Evolutionary conservation across 2,329 filamentous ascomycete species (phyloP).

Genomic region (Diaporthe citri): DNA sequence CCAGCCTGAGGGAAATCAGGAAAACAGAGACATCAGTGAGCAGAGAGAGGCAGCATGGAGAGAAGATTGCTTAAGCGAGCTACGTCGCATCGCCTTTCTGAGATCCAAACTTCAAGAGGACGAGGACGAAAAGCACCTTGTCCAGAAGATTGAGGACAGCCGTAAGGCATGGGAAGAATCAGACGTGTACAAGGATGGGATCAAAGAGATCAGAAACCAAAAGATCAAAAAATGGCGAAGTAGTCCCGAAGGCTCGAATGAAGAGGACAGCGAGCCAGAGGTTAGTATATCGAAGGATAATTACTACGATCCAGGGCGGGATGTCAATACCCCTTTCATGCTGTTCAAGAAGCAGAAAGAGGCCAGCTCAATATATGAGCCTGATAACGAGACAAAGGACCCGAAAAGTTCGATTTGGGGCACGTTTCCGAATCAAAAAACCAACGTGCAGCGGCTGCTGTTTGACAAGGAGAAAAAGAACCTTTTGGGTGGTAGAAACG

Average conservation of each 20-base stretch:
- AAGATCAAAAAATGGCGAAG: neutral
- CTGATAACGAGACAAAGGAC: neutral
- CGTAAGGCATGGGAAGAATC: neutral
- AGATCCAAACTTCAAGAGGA: neutral
- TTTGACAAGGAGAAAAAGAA: neutral
- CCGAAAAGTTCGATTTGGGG: neutral
- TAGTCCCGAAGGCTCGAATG: neutral
- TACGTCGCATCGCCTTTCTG: neutral
- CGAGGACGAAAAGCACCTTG: neutral
- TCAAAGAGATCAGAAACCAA: neutral
- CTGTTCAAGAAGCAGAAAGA: neutral
- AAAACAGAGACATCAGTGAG: neutral
- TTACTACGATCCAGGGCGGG: neutral
- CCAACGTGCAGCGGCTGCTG: neutral
- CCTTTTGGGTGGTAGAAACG: neutral
- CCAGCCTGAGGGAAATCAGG: neutral
- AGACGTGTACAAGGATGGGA: accelerated
- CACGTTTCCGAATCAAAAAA: neutral
- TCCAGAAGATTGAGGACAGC: neutral
- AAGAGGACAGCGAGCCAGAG: accelerated
- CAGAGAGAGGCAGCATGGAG: neutral
- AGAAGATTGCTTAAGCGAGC: neutral
- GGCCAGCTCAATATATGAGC: neutral
- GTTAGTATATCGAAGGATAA: accelerated
- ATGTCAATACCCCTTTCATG: constrained; percentile 3